A percentile compares a stretch with the other conserved stretches of the same genome.
Evolutionary conservation across 176 grass and related monocot species (phyloP).

Genomic region (Ensete ventricosum): DNA sequence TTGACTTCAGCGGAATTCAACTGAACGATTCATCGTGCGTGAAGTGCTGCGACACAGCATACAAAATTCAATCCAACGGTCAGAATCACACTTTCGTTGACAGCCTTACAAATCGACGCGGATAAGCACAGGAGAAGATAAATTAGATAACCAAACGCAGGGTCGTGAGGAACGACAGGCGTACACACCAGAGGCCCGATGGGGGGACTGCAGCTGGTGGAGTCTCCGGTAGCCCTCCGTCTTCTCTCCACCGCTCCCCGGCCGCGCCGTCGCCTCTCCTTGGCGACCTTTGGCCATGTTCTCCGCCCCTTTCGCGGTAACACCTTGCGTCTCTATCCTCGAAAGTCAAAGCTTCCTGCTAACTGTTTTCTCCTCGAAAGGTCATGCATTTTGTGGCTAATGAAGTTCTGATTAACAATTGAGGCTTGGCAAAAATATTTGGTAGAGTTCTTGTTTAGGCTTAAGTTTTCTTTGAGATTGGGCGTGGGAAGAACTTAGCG

Average conservation of each 20-base stretch:
- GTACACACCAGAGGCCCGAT: slow-evolving; percentile 12
- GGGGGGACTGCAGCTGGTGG: slow-evolving; percentile 30
- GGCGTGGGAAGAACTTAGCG: too few relatives aligned
- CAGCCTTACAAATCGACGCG: neutral
- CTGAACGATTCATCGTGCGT: too few relatives aligned
- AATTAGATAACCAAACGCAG: neutral
- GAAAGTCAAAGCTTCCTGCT: neutral
- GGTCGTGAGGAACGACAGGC: neutral
- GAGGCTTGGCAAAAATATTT: neutral
- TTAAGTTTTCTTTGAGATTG: neutral
- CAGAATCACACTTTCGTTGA: neutral
- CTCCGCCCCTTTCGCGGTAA: neutral
- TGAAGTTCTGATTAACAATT: neutral
- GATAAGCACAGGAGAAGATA: neutral
- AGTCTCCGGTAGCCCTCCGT: slow-evolving; percentile 22
- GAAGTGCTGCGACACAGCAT: neutral
- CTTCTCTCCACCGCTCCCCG: slow-evolving; percentile 28
- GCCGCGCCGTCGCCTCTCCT: slow-evolving; percentile 2
- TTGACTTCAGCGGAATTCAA: too few relatives aligned
- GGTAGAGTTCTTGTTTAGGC: neutral
- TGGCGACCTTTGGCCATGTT: neutral
- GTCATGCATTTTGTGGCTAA: neutral
- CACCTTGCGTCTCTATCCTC: neutral
- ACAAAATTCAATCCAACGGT: neutral
- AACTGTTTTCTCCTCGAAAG: neutral